Conservation (phyloP, 768 basidiomycete species). For the Naganishia antarctica region DNA sequence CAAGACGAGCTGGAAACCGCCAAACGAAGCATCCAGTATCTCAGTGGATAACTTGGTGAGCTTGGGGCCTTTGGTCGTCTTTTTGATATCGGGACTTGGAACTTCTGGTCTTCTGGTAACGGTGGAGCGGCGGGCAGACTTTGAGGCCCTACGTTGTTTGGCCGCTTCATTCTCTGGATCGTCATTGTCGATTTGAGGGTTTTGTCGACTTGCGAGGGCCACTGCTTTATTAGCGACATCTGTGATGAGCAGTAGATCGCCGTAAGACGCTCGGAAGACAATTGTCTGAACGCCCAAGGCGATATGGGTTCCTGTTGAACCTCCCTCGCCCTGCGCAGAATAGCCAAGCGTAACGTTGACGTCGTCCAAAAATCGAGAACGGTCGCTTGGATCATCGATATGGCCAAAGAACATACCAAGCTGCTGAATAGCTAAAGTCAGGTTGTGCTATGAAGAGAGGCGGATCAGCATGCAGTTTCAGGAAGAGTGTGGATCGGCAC, state of each 20-base stretch:
- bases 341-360: conserved; percentile 80
- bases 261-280: conserved; percentile 88
- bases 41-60: conserved; percentile 18
- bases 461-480: not conserved
- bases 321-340: conserved; percentile 62
- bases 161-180: conserved; percentile 12
- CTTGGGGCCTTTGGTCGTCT: not conserved
- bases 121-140: conserved; percentile 29
- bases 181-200: conserved; percentile 2
- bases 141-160: conserved; percentile 1
- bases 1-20: conserved; percentile 85
- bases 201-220: conserved; percentile 58
- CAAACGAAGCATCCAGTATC: conserved; percentile 68
- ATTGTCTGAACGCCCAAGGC: conserved; percentile 77
- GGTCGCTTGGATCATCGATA: conserved; percentile 78
- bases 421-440: conserved; percentile 70
- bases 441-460: conserved; percentile 58
- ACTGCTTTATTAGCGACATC: conserved; percentile 70
- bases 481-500: conserved; percentile 29
- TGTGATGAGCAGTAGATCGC: conserved; percentile 80
- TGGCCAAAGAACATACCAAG: conserved; percentile 89
- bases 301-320: conserved; percentile 66
- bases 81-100: not conserved
- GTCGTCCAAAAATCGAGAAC: conserved; percentile 87
- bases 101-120: conserved; percentile 28